Evolutionary conservation across 2,329 filamentous ascomycete genomes (phyloP), one percentile per base, ranked within the genome.

Genomic region (Cytospora leucostoma): DNA sequence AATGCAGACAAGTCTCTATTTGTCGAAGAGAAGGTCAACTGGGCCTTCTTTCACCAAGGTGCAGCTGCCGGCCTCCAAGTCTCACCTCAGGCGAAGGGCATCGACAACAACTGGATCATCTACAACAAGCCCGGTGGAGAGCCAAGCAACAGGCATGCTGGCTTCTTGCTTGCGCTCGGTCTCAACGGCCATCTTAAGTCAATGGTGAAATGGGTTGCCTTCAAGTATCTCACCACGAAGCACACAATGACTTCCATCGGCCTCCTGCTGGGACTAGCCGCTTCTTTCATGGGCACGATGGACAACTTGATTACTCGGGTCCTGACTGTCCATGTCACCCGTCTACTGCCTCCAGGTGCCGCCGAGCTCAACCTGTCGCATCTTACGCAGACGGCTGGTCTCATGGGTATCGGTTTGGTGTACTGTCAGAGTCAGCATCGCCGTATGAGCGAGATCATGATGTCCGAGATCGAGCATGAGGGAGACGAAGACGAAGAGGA

Each of bases 161-260:
- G 95, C 0, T 95, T 99, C 67, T 78, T 99, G 51, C 82, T 99
- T 0, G 95, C 93, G 5, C 82, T 99, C 5, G 95, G 95, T 4
- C 80, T 99, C 32, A 97, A 97, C 70, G 96, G 95, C 0, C 96
- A 99, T 76, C 80, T 99, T n/a, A 95, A 92, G 69, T 90, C 88
- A 8, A 85, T 99, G 34, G 95, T 95, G 3, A 98, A 98, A 78
- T 99, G 95, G 94, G 89, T 99, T 51, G 94, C 93, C 10, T 99
- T 98, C 83, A 98, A 97, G 73, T 99, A 99, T 70, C 80, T 99
- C n/a, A 99, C 95, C 0, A 94, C 95, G 1, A 99, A 99, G 72
- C 96, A 99, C 75, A 96, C 93, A 33, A 99, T 99, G 95, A 98
- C 95, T 32, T 98, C 95, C 0, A 94, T 99, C 61, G 95, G 95